Base-by-base conservation (phyloP, 2,329 filamentous ascomycete genomes). In the Talaromyces sp. region DNA sequence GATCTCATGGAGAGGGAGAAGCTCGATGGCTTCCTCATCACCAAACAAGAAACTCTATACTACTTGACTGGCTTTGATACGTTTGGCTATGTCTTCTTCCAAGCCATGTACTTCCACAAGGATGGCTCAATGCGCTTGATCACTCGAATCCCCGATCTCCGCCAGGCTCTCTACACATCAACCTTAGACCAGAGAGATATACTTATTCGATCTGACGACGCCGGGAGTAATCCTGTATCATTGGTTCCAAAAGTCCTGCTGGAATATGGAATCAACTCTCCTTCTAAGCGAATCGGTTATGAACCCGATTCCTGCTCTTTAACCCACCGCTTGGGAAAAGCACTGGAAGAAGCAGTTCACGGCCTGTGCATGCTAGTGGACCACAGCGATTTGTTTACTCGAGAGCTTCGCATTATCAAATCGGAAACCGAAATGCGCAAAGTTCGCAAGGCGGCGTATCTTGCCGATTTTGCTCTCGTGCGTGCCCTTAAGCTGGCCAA, bases 261-360 rank as follows among this genome's bases (percentile, higher is more conserved):
- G 54, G 67, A 68, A 14, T 72, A 70, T 35, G 69, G 69, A 27
- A 72, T 72, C 59, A 65, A 70, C 57, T 66, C 65, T 1, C 54
- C 65, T 1, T 65, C 66, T 1, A 71, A 70, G 60, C 56, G 67
- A 31, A 70, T 72, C 32, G 70, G 70, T 35, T 72, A 72, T 57
- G 69, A 72, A 41, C 67, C 67, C 10, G 75, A 80, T 61, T 78
- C 77, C 11, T 68, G 70, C 58, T 66, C 69, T 19, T 64, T 79
- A 52, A 72, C 70, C 19, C 67, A 70, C 26, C 69, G 71, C 24
- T 65, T 79, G 2, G 68, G 72, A 32, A 66, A 68, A 17, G 63
- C 70, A 14, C 69, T 58, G 21, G 56, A 58, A 46, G 29, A 27
- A 46, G 75, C 76, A 1, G 74, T 77, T 41, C 53, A 60, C 4